Evolutionary conservation across 2,329 filamentous ascomycete genomes (phyloP).

Genomic region (Clonostachys chloroleuca): DNA sequence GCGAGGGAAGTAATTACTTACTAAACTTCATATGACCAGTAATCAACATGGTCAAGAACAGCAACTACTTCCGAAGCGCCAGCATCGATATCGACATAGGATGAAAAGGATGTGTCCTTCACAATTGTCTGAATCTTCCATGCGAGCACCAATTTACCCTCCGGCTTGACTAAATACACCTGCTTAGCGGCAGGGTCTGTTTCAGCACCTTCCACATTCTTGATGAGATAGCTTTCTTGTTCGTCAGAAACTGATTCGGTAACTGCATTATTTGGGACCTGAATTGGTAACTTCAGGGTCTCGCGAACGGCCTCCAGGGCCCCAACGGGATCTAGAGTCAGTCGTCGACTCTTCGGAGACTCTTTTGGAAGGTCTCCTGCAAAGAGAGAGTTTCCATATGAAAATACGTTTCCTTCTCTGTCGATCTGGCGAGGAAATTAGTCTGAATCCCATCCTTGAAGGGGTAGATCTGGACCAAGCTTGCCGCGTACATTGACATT

Average conservation of each 20-base stretch:
- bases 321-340: slow-evolving; percentile 26
- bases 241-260: slow-evolving; percentile 1
- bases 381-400: slow-evolving; percentile 37
- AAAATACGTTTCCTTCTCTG: slow-evolving; percentile 45
- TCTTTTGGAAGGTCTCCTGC: slow-evolving; percentile 16
- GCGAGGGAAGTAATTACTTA: slow-evolving; percentile 32
- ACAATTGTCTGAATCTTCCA: slow-evolving; percentile 52
- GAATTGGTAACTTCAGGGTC: slow-evolving; percentile 10
- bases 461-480: slow-evolving; percentile 1
- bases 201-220: slow-evolving; percentile 36
- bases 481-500: slow-evolving; percentile 42
- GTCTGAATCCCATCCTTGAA: not conserved
- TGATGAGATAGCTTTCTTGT: slow-evolving; percentile 23
- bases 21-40: slow-evolving; percentile 44
- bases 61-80: slow-evolving; percentile 38
- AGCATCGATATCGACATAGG: slow-evolving; percentile 42
- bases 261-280: not conserved
- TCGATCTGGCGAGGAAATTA: slow-evolving; percentile 26
- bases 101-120: slow-evolving; percentile 44
- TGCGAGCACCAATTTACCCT: slow-evolving; percentile 35
- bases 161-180: slow-evolving; percentile 41
- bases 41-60: slow-evolving; percentile 45
- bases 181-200: slow-evolving; percentile 44
- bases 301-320: slow-evolving; percentile 26
- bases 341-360: slow-evolving; percentile 22